Base-by-base conservation (phyloP, 2,329 filamentous ascomycete species). In the Leptographium wingfieldii region DNA sequence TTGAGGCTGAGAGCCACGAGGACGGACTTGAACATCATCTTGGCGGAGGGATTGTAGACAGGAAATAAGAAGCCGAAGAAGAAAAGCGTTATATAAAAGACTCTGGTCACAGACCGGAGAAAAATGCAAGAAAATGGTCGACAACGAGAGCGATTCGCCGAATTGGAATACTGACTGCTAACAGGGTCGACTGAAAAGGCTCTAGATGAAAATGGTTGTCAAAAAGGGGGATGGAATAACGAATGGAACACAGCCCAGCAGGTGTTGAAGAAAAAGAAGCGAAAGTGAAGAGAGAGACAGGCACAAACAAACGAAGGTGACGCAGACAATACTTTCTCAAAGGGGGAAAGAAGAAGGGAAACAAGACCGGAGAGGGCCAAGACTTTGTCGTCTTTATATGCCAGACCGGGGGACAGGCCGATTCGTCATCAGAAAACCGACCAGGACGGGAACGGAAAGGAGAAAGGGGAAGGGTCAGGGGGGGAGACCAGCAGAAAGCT, bases 21-120 rank as follows among this genome's bases (percentile, higher is more conserved):
- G 55, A 78, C 66, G 62, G 72, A 72, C 69, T 80, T 80, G 68
- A 80, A 68, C 68, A 80, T 75, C 80, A 82, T 83, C 55, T 66
- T 79, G 73, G 64, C 56, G 49, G 65, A 27, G 40, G 43, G 46
- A 55, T 48, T 53, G 35, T 55, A 59, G 55, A 57, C 51, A 57
- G 40, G 38, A 43, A 35, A 25, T 48, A 58, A 40, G 6, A 16
- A 16, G 48, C n/a, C n/a, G 19, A 27, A 56, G 59, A 35, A n/a
- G 62, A 58, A 55, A 57, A 57, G 59, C 60, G 48, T 46, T 12
- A 38, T 35, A 14, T 56, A 64, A 67, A 67, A 72, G 70, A 69
- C 38, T 48, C n/a, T 73, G 77, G 78, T 80, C 72, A 77, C 78
- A 79, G 77, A 80, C 78, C 76, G 72, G 68, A 69, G 68, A 60